Percentiles rank a stretch among this genome's conserved stretches.
Conservation (phyloP, 495 filamentous ascomycete genomes). For the Neurospora tetrasperma region DNA sequence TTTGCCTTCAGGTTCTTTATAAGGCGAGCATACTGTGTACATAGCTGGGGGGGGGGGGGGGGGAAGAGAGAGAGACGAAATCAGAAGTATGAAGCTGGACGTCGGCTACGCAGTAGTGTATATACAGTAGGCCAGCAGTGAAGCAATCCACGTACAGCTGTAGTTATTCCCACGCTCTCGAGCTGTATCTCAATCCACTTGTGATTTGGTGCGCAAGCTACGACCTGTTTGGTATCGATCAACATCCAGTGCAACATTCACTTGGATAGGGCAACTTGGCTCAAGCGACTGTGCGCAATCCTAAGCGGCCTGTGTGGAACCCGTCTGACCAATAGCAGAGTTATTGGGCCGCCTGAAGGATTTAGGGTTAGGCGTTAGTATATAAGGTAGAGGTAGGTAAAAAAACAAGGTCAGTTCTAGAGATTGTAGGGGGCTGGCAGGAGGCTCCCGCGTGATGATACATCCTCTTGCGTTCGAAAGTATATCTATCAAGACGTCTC, state of each 20-base stretch:
- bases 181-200: background rate
- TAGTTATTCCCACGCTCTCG: background rate
- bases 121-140: background rate
- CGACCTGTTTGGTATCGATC: background rate
- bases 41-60: background rate
- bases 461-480: too few relatives aligned
- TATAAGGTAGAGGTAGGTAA: too few relatives aligned
- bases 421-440: too few relatives aligned
- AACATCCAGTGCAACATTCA: background rate
- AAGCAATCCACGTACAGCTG: background rate
- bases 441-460: too few relatives aligned
- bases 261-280: background rate
- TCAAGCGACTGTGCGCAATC: too few relatives aligned
- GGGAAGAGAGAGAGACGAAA: background rate
- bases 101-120: too few relatives aligned
- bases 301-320: too few relatives aligned
- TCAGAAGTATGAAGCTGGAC: background rate
- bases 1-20: background rate
- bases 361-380: too few relatives aligned
- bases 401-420: too few relatives aligned
- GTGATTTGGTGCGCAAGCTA: background rate
- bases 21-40: background rate
- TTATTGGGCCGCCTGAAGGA: too few relatives aligned
- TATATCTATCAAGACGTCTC: too few relatives aligned
- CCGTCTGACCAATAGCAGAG: too few relatives aligned